Evolutionary conservation across 148 eudicot genomes (phyloP).

Genomic region (Rhododendron williamsianum): DNA sequence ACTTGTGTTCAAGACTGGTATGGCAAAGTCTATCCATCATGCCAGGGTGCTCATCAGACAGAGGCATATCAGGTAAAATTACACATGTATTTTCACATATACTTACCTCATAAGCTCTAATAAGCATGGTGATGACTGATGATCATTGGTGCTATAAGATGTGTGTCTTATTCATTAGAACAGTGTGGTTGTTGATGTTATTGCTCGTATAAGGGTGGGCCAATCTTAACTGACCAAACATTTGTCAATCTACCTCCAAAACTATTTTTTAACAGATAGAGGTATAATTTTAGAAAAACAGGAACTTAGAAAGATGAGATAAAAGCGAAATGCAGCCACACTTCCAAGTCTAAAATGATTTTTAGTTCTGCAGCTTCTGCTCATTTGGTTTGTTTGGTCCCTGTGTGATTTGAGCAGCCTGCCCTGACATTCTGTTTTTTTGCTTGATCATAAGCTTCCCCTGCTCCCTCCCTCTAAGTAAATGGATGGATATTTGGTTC

Average conservation of each 20-base stretch:
- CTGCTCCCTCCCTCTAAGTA: background rate
- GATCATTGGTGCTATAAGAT: background rate
- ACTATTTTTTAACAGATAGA: background rate
- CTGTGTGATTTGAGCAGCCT: background rate
- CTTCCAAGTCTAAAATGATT: background rate
- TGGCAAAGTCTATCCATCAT: constrained; percentile 42
- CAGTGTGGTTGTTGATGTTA: background rate
- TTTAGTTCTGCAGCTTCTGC: background rate
- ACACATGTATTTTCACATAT: background rate
- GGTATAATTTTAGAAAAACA: background rate
- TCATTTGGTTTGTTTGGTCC: background rate
- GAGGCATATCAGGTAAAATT: constrained; percentile 28
- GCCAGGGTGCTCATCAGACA: constrained; percentile 36
- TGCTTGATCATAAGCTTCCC: background rate
- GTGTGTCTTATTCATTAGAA: background rate
- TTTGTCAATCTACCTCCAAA: background rate
- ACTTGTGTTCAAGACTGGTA: constrained; percentile 35
- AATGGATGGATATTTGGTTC: background rate
- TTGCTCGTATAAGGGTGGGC: background rate
- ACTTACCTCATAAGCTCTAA: background rate
- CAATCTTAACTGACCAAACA: background rate
- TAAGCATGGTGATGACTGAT: background rate
- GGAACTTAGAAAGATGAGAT: background rate
- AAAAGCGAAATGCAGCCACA: background rate
- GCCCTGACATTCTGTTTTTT: background rate